Evolutionary conservation across 2,329 filamentous ascomycete species (phyloP).

Genomic region (Juglanconis sp.): DNA sequence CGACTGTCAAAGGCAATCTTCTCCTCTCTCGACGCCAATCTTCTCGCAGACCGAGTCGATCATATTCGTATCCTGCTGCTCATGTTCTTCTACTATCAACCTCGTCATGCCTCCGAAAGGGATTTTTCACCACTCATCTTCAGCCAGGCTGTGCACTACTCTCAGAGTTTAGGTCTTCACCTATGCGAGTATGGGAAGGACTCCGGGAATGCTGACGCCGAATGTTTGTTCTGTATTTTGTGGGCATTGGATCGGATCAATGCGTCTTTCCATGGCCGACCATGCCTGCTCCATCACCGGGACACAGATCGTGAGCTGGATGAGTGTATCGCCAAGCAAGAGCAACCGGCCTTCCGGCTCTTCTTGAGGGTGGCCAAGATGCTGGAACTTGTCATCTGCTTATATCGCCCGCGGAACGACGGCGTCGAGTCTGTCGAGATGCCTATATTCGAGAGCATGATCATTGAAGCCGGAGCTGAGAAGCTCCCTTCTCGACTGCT

Average conservation of each 20-base stretch:
- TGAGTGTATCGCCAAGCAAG: conserved; percentile 46
- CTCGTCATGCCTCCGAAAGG: conserved; percentile 49
- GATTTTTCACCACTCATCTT: conserved; percentile 53
- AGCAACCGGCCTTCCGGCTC: conserved; percentile 51
- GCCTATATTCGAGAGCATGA: conserved; percentile 55
- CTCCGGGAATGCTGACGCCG: conserved; percentile 33
- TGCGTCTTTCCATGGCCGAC: conserved; percentile 57
- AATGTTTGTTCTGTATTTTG: conserved; percentile 54
- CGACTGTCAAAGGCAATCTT: conserved; percentile 46
- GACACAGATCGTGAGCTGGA: conserved; percentile 55
- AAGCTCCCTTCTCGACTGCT: conserved; percentile 47
- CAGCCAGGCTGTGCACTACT: conserved; percentile 53
- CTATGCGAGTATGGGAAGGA: conserved; percentile 38
- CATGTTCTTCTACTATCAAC: conserved; percentile 58
- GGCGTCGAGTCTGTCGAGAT: conserved; percentile 46
- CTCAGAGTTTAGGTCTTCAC: conserved; percentile 55
- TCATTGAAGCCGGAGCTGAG: conserved; percentile 51
- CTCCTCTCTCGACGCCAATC: conserved; percentile 48
- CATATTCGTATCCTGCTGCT: conserved; percentile 53
- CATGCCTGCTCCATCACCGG: conserved; percentile 57
- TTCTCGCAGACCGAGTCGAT: conserved; percentile 52
- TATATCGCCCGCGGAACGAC: conserved; percentile 56
- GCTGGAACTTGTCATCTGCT: conserved; percentile 56
- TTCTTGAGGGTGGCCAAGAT: conserved; percentile 53
- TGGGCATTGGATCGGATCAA: conserved; percentile 62